Base-by-base conservation (phyloP, 306 rosid genomes). In the Vicia villosa region DNA sequence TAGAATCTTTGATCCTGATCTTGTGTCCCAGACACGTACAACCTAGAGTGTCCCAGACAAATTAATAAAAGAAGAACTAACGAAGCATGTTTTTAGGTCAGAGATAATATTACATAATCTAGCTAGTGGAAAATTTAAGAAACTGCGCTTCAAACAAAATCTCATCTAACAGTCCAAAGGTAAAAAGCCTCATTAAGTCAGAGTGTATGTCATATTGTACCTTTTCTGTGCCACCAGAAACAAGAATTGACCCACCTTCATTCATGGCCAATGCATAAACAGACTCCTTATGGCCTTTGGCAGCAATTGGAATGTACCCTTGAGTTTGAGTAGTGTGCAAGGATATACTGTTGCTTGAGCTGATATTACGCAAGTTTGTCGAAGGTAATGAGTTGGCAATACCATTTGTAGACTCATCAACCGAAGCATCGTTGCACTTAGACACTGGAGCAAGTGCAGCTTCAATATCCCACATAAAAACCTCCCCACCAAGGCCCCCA, bases 401-500 rank as follows among this genome's bases (percentile, higher is more conserved):
- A 58, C 85, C 96, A 83, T 86, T 89, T 52, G 89, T 86, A 74
- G 85, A 72, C 73, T 89, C 96, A 20, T 95, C 99, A 69, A 77
- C 95, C 72, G 69, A 74, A 72, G 87, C 79, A 77, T 95, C 96
- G 52, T 82, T 82, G 69, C 86, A 40, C 91, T 89, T 91, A 34
- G 87, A 78, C 73, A 63, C 72, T 42, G 96, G 92, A 69, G 87
- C 72, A 15, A 87, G 82, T 1, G 99, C 95, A 72, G 95, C 95
- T 75, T 91, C 99, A 28, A 95, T 73, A 84, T 95, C 99, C 99
- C 99, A 95, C 79, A 95, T 66, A 75, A 95, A 95, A 73, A 95
- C 99, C 88, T 95, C 99, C 87, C 96, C 99, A 10, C 99, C 99
- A 83, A 95, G 97, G 81, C 99, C 99, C 52, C 97, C 99, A 72